Conservation (phyloP, 108 stramenopile genomes). For the Fragilaria crotonensis region DNA sequence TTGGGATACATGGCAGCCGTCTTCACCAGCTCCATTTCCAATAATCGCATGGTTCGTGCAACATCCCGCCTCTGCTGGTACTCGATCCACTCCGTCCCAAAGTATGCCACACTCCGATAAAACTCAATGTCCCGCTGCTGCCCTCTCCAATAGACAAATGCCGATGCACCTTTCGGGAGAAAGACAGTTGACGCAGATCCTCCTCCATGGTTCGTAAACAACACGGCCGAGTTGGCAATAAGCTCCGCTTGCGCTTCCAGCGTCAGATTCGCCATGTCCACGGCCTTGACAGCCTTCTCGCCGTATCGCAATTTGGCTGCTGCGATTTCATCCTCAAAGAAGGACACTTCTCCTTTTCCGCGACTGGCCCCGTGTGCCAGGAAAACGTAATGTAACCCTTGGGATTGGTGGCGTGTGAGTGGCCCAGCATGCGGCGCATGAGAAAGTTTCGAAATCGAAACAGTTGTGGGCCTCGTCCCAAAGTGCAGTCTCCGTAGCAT, state of each 20-base stretch:
- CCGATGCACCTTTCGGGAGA: not conserved
- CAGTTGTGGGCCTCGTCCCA: not conserved
- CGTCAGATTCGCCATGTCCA: conserved; percentile 1
- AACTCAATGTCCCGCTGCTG: too few species aligned
- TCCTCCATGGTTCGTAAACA: conserved; percentile 2
- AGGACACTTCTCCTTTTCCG: not conserved
- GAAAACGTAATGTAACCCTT: conserved; percentile 1
- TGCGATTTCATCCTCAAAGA: conserved; percentile 1
- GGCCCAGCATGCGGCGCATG: not conserved
- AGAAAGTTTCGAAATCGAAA: conserved; percentile 1
- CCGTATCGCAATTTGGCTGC: not conserved
- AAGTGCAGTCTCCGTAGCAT: not conserved
- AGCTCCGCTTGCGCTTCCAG: not conserved
- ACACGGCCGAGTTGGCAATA: not conserved
- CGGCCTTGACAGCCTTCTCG: not conserved
- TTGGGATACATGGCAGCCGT: too few species aligned
- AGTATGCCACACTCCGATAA: too few species aligned
- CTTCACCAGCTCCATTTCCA: too few species aligned
- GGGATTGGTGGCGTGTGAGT: too few species aligned
- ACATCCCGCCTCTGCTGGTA: too few species aligned
- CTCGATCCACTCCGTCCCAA: too few species aligned
- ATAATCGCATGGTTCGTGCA: too few species aligned
- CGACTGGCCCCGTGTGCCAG: not conserved
- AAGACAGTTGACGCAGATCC: not conserved
- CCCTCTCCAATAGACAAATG: not conserved